Base-by-base conservation (phyloP, 495 filamentous ascomycete species). In the Umbilicaria muhlenbergii region DNA sequence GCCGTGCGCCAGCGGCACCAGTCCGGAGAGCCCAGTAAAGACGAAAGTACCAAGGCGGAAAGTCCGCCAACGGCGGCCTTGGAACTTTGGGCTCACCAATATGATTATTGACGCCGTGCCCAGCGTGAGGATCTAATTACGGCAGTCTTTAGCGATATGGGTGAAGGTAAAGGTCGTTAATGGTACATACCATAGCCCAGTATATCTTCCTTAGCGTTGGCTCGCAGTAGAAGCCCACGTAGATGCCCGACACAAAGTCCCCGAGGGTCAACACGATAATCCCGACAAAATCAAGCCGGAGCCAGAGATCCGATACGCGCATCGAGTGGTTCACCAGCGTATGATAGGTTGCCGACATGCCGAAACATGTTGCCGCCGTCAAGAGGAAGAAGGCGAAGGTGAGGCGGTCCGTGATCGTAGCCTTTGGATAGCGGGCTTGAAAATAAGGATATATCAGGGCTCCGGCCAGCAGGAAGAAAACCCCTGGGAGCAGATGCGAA, bases 251-350 rank as follows among this genome's bases (percentile, higher is more conserved):
- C 6, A 69, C 40, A 42, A 74, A 70, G 24, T 49, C 61, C 0
- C 68, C 68, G 0, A 69, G 45, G 8, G 67, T 73, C 21, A 68
- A 50, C 1, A 61, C 18, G 5, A 73, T 52, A 16, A 76, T 75
- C 12, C 66, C 69, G 3, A 65, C 53, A 36, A 63, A 66, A 39
- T 76, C 70, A 2, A 71, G 18, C 2, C 64, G 59, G 3, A 69
- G 44, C 52, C 63, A 73, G 0, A 66, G 32, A 4, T 63, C 48
- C 6, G 60, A 57, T 10, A 67, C 53, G 11, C 47, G 14, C 3
- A 44, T 36, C 0, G 67, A 72, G 43, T 74, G 72, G 47, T 67
- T 70, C 45, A 67, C 57, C n/a, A 74, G 38, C 2, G 62, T 69
- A 55, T 75, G 70, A 48, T 71, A 74, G 2, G 53, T 47, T 11